phyloP scores from a whole-genome alignment of 768 basidiomycete species.

The Cystobasidium onofrii region DNA sequence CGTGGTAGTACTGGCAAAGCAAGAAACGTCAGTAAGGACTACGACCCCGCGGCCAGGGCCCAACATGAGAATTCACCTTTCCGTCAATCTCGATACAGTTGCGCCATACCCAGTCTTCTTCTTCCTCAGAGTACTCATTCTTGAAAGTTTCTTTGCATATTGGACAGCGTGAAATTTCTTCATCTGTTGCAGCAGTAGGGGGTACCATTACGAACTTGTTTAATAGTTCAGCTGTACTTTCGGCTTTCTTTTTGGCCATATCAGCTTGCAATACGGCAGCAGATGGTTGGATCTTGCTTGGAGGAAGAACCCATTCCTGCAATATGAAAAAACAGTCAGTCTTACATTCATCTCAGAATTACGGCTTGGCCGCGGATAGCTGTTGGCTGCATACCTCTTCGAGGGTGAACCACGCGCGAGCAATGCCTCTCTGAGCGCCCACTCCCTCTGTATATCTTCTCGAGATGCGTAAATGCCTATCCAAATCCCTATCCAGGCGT shows the following conservation, averaged over 20 bases:
- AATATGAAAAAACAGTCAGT: background rate
- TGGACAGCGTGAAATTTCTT: slow-evolving; percentile 63
- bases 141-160: slow-evolving; percentile 92
- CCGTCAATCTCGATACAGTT: slow-evolving; percentile 57
- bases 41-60: too few relatives aligned
- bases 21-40: background rate
- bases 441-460: slow-evolving; percentile 61
- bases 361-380: too few relatives aligned
- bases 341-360: too few relatives aligned
- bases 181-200: slow-evolving; percentile 63
- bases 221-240: slow-evolving; percentile 67
- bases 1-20: slow-evolving; percentile 7
- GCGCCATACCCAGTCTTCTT: slow-evolving; percentile 97
- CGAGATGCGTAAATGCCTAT: slow-evolving; percentile 94
- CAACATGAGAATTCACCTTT: background rate
- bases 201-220: slow-evolving; percentile 64
- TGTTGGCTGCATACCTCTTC: slow-evolving; percentile 32
- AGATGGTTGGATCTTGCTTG: background rate
- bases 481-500: slow-evolving; percentile 75
- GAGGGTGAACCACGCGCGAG: slow-evolving; percentile 69
- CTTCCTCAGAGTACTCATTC: slow-evolving; percentile 85
- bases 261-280: slow-evolving; percentile 8
- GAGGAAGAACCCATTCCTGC: slow-evolving; percentile 70
- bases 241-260: slow-evolving; percentile 53
- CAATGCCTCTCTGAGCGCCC: slow-evolving; percentile 66